Conservation (phyloP, 129 eudicot species). For the Deinandra increscens region DNA sequence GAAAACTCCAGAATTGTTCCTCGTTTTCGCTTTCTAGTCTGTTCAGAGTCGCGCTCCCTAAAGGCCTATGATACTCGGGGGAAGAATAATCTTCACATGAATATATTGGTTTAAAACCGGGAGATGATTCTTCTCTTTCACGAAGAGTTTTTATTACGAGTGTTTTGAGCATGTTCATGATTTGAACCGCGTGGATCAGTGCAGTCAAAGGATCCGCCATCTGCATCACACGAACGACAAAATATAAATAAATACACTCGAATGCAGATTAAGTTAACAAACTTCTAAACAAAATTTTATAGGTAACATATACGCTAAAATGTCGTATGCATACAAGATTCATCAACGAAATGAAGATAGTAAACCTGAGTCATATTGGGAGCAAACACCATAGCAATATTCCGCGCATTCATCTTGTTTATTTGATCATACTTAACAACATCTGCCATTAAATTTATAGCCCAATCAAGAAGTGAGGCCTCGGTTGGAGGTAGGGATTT, state of each 20-base stretch:
- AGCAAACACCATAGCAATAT: conserved; percentile 93
- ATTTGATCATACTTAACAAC: conserved; percentile 56
- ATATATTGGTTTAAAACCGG: conserved; percentile 11
- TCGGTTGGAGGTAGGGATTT: conserved; percentile 70
- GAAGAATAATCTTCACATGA: conserved; percentile 23
- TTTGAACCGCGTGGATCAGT: conserved; percentile 92
- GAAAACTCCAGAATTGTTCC: conserved; percentile 47
- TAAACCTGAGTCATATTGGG: conserved; percentile 95
- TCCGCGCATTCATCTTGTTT: conserved; percentile 93
- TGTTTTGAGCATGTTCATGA: conserved; percentile 89
- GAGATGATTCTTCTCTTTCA: conserved; percentile 49
- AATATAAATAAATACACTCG: not conserved
- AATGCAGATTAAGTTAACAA: not conserved
- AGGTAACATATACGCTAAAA: too few species aligned
- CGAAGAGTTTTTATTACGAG: conserved; percentile 56
- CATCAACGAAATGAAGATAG: conserved; percentile 3
- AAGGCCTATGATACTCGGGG: conserved; percentile 11
- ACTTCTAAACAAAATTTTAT: not conserved
- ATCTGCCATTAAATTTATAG: conserved; percentile 89
- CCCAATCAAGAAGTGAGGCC: conserved; percentile 83
- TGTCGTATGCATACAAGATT: conserved; percentile 3
- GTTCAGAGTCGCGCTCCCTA: conserved; percentile 32
- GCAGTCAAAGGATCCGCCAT: conserved; percentile 98
- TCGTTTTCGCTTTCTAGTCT: conserved; percentile 45
- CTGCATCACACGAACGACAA: conserved; percentile 45